phyloP scores from a whole-genome alignment of 139 green algal genomes.

The Eudorina sp. region DNA sequence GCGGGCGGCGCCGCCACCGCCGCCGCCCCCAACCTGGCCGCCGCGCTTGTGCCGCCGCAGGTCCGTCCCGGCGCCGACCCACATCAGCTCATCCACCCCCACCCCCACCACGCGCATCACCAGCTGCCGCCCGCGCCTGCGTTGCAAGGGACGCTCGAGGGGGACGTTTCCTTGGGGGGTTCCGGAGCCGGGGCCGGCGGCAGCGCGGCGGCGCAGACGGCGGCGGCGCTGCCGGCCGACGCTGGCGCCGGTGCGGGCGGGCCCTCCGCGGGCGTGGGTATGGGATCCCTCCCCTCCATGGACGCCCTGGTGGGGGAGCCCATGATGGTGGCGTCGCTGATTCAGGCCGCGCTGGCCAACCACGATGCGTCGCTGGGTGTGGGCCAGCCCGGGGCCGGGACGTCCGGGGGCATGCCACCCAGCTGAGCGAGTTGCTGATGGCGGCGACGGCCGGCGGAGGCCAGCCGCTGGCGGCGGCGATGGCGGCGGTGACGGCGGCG shows the following conservation, averaged over 20 bases:
- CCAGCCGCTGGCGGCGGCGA: slow-evolving; percentile 31
- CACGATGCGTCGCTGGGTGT: slow-evolving; percentile 6
- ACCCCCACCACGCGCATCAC: neutral
- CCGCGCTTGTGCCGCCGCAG: neutral
- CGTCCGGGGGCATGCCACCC: neutral
- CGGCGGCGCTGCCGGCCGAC: neutral
- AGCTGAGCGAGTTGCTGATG: slow-evolving; percentile 30
- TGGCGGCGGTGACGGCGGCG: neutral
- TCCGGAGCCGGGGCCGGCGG: neutral
- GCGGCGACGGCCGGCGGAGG: neutral
- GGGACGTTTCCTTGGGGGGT: too few species aligned
- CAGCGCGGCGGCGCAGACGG: neutral
- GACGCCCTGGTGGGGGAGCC: neutral
- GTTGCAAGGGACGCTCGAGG: too few species aligned
- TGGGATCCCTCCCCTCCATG: neutral
- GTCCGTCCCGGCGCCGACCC: neutral
- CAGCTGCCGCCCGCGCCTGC: neutral
- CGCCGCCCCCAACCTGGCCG: neutral
- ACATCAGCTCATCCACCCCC: neutral
- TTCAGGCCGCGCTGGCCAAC: slow-evolving; percentile 14
- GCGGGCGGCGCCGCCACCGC: neutral
- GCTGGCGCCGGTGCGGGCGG: neutral
- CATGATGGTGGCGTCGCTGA: slow-evolving; percentile 29
- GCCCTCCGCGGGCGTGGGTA: too few species aligned
- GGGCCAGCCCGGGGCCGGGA: too few species aligned